phyloP scores from a whole-genome alignment of 1,139 yeast genomes.

The Geotrichum citri-aurantii region DNA sequence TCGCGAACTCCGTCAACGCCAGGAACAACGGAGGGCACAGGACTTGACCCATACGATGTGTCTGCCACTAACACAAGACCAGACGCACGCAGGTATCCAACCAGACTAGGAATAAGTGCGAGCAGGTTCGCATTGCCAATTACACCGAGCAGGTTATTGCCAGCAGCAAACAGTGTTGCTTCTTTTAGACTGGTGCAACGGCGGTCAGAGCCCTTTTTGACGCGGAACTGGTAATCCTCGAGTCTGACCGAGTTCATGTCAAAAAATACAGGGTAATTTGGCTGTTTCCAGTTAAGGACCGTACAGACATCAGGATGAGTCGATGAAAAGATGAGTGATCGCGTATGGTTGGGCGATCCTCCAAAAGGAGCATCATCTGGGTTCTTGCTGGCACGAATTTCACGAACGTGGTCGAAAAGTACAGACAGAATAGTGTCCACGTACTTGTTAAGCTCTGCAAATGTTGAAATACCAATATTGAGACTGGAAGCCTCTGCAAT shows the following conservation, averaged over 20 bases:
- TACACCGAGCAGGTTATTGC: conserved; percentile 79
- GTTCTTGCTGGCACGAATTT: conserved; percentile 25
- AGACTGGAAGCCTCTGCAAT: conserved; percentile 51
- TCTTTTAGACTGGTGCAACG: conserved; percentile 53
- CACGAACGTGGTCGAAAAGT: conserved; percentile 68
- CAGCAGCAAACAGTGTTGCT: conserved; percentile 66
- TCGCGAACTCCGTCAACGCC: conserved; percentile 74
- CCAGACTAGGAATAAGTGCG: conserved; percentile 66
- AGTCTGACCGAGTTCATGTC: conserved; percentile 47
- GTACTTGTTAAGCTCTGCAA: conserved; percentile 56
- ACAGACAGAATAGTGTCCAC: conserved; percentile 68
- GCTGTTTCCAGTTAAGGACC: conserved; percentile 95
- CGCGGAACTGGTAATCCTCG: conserved; percentile 32
- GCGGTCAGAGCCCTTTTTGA: conserved; percentile 36
- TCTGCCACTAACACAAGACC: conserved; percentile 79
- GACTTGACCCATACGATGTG: conserved; percentile 7
- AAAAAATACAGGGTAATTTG: conserved; percentile 91
- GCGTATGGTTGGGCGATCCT: conserved; percentile 28
- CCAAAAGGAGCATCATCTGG: conserved; percentile 19
- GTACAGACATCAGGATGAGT: conserved; percentile 86
- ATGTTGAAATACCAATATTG: conserved; percentile 41
- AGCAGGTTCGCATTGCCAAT: conserved; percentile 69
- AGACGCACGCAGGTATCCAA: conserved; percentile 67
- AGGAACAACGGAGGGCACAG: conserved; percentile 21
- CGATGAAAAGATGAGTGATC: conserved; percentile 78